phyloP scores from a whole-genome alignment of 345 rosid species.

The Salix koriyanagi region DNA sequence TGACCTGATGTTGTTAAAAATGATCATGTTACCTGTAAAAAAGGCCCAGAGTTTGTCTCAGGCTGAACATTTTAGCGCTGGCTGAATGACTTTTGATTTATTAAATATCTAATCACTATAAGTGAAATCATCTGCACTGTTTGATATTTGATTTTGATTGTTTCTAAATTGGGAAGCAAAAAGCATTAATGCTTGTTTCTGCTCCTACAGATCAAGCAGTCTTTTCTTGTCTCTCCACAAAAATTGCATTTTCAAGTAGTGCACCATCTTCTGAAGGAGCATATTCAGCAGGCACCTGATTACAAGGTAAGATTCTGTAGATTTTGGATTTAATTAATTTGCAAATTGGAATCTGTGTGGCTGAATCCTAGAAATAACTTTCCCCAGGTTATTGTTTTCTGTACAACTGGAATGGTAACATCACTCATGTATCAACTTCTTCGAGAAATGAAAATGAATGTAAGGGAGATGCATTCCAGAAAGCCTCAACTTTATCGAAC shows the following conservation, averaged over 20 bases:
- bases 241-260: constrained; percentile 70
- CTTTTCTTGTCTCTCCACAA: constrained; percentile 61
- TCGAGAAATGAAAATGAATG: constrained; percentile 80
- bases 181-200: constrained; percentile 13
- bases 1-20: not conserved
- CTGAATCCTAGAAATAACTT: constrained; percentile 20
- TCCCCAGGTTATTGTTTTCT: constrained; percentile 76
- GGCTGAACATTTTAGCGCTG: not conserved
- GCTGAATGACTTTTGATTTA: not conserved
- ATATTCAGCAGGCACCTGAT: constrained; percentile 47
- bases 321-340: constrained; percentile 5
- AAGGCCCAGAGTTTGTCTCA: not conserved
- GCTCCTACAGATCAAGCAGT: constrained; percentile 64
- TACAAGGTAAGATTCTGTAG: constrained; percentile 57
- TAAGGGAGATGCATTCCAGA: constrained; percentile 85
- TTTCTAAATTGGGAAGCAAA: constrained; percentile 10
- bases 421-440: constrained; percentile 66
- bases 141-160: not conserved
- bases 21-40: not conserved
- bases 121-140: not conserved
- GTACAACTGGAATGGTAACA: constrained; percentile 89
- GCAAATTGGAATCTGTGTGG: not conserved
- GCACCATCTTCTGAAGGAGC: constrained; percentile 66
- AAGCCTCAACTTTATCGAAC: constrained; percentile 77
- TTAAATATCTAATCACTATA: not conserved